A percentile compares a stretch with the other conserved stretches of the same genome.
Evolutionary conservation across 257 asterid species (phyloP).

Genomic region (Phtheirospermum japonicum): DNA sequence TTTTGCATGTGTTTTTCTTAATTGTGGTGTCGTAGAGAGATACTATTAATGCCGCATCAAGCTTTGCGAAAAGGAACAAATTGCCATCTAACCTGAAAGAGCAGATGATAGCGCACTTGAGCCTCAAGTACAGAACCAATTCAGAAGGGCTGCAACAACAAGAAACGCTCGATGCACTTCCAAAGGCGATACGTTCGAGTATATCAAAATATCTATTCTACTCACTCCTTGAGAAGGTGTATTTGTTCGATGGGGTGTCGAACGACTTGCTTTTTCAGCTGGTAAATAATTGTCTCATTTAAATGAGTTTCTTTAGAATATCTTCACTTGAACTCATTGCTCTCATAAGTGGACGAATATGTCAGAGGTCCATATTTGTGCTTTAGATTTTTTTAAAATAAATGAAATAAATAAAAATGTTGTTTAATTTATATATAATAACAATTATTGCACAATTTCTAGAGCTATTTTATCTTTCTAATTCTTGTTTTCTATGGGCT

Average conservation of each 20-base stretch:
- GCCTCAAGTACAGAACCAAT: constrained; percentile 66
- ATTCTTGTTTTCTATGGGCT: too few species aligned
- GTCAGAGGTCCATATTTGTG: too few species aligned
- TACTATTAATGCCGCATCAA: constrained; percentile 69
- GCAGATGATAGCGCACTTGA: constrained; percentile 78
- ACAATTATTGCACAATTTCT: too few species aligned
- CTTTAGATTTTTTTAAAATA: too few species aligned
- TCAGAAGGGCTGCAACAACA: constrained; percentile 88
- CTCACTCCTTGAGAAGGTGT: constrained; percentile 59
- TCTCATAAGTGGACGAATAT: too few species aligned
- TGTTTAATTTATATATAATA: too few species aligned
- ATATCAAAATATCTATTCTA: constrained; percentile 69
- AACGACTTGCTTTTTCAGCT: constrained; percentile 81
- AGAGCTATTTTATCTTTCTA: too few species aligned
- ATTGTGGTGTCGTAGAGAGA: constrained; percentile 48
- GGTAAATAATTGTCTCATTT: constrained; percentile 35
- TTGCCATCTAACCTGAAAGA: constrained; percentile 66
- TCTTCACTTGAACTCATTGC: too few species aligned
- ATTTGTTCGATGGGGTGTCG: constrained; percentile 75
- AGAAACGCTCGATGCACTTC: constrained; percentile 70
- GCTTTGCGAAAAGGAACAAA: constrained; percentile 68
- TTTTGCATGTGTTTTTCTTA: not conserved
- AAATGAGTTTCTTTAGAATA: not conserved
- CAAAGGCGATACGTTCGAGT: constrained; percentile 79
- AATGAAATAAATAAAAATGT: too few species aligned